These are phyloP conservation scores for Paecilomyces fulvus DNA, from an alignment of 2,329 filamentous ascomycete genomes.

Conservation along the genomic window DNA sequence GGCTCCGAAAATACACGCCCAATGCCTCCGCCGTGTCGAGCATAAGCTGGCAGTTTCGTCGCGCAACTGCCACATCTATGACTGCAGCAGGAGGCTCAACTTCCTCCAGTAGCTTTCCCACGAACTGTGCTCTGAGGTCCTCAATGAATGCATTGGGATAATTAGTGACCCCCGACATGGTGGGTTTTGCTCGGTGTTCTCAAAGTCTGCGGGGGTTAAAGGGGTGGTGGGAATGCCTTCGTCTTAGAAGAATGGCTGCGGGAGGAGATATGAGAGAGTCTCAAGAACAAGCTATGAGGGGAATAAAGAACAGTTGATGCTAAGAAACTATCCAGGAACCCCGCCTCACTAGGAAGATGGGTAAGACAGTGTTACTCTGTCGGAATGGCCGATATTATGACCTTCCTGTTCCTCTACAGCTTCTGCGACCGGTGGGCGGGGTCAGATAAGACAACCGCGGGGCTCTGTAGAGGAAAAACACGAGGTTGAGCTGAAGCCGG, in stretches of 20 bases:
- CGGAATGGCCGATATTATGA: background rate
- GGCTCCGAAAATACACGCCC: slow-evolving; percentile 59
- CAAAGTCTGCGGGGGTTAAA: background rate
- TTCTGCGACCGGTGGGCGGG: background rate
- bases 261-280: background rate
- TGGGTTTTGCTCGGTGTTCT: background rate
- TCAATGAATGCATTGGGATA: slow-evolving; percentile 8
- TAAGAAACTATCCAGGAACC: background rate
- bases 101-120: slow-evolving; percentile 52
- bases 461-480: background rate
- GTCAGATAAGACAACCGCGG: background rate
- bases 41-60: slow-evolving; percentile 63
- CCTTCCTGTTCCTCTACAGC: background rate
- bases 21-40: slow-evolving; percentile 53
- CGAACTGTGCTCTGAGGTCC: slow-evolving; percentile 29
- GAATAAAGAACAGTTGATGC: background rate
- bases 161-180: slow-evolving; percentile 9
- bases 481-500: background rate
- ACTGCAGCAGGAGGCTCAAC: slow-evolving; percentile 58
- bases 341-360: background rate
- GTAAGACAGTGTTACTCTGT: background rate
- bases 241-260: background rate
- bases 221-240: background rate
- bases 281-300: background rate
- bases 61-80: slow-evolving; percentile 56